Percentiles rank a stretch among this genome's conserved stretches.
phyloP scores from a whole-genome alignment of 2,329 filamentous ascomycete genomes.

The Karstenula rhodostoma region DNA sequence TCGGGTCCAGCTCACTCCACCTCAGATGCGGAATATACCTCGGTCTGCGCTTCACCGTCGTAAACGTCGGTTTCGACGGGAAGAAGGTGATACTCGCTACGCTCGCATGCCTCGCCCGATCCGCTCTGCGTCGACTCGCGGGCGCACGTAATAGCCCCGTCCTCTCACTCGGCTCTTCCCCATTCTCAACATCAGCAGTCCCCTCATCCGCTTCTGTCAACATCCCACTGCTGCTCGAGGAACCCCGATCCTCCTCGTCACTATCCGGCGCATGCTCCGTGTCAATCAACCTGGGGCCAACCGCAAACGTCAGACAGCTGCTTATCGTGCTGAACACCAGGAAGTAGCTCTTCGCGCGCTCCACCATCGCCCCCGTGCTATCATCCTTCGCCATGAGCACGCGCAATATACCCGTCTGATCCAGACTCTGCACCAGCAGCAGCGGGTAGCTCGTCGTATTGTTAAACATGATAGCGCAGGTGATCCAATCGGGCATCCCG shows the following conservation, averaged over 20 bases:
- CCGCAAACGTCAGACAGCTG: slow-evolving; percentile 69
- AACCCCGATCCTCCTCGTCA: slow-evolving; percentile 25
- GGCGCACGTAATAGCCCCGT: slow-evolving; percentile 20
- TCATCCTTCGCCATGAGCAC: slow-evolving; percentile 55
- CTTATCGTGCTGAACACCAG: slow-evolving; percentile 69
- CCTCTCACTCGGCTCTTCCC: slow-evolving; percentile 23
- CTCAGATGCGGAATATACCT: slow-evolving; percentile 31
- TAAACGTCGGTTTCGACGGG: slow-evolving; percentile 38
- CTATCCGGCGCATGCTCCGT: slow-evolving; percentile 39
- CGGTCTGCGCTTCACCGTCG: slow-evolving; percentile 33
- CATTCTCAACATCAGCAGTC: slow-evolving; percentile 19
- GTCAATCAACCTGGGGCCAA: slow-evolving; percentile 68
- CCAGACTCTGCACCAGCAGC: slow-evolving; percentile 59
- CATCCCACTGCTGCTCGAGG: not conserved
- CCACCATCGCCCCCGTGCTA: slow-evolving; percentile 56
- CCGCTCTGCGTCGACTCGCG: not conserved
- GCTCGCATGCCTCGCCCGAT: slow-evolving; percentile 24
- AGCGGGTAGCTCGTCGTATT: slow-evolving; percentile 63
- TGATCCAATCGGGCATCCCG: slow-evolving; percentile 61
- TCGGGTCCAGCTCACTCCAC: slow-evolving; percentile 34
- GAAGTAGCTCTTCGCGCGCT: slow-evolving; percentile 70
- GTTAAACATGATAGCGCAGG: slow-evolving; percentile 63
- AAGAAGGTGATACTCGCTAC: slow-evolving; percentile 41
- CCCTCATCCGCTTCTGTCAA: slow-evolving; percentile 3
- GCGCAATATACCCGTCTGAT: slow-evolving; percentile 64